Base-by-base conservation (phyloP, 2,329 filamentous ascomycete species). In the Nothopassalora personata region DNA sequence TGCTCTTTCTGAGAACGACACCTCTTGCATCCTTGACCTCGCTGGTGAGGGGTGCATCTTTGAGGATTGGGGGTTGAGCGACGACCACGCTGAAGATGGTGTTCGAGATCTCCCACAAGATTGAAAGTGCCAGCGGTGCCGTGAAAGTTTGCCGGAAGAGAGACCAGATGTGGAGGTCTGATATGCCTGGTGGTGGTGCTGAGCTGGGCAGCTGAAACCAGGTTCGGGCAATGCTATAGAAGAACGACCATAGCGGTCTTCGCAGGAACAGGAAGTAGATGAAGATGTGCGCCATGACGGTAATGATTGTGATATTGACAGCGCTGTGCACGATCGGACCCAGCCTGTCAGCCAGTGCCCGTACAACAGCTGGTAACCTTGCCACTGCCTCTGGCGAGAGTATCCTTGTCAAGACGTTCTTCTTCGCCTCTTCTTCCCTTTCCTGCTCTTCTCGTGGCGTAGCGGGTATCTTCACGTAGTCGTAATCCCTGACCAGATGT, bases 81-180 rank as follows among this genome's bases (percentile, higher is more conserved):
- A 96, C 84, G 73, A 91, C 91, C n/a, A 86, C 76, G 5, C 88
- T 87, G 71, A 97, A 96, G 28, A 89, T 83, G 30, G 83, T 77
- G 70, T 94, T 95, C 45, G 86, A 85, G 27, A 87, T 78, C 58
- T 90, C 83, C 91, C 92, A 96, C 33, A 95, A 75, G 19, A 89
- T 72, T 13, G 85, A 78, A 11, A 97, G 76, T 54, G 94, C 71
- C 28, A 83, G 80, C 0, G 89, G 87, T 3, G 89, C 85, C 80
- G 83, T 70, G 39, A 63, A 50, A 0, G 60, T 54, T 50, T 71
- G 68, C 54, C 60, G 59, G 13, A 64, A 19, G 3, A 71, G 60
- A 13, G 36, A 54, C 3, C 31, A 5, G 5, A 66, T 18, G 34
- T 71, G 62, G 1, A 51, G 28, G n/a, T 51, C 49, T 15, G 62